phyloP scores from a whole-genome alignment of 2,329 filamentous ascomycete genomes.

The Diaporthe batatas region DNA sequence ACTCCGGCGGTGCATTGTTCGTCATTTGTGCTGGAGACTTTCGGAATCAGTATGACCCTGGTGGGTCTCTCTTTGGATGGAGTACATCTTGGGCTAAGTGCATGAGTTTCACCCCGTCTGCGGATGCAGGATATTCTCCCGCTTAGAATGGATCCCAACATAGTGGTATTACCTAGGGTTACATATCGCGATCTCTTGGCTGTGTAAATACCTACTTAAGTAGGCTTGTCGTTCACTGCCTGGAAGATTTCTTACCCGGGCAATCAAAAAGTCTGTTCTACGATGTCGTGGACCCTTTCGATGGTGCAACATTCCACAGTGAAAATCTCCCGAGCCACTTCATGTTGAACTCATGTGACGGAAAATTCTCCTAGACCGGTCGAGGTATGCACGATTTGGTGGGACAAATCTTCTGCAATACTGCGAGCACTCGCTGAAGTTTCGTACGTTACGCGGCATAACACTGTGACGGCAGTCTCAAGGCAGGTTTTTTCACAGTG shows the following conservation, averaged over 20 bases:
- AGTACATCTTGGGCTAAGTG: constrained; percentile 6
- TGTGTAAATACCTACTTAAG: neutral
- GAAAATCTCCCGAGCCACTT: constrained; percentile 30
- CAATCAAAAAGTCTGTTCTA: constrained; percentile 26
- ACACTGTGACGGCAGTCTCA: neutral
- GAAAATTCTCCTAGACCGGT: neutral
- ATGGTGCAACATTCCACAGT: neutral
- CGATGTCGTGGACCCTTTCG: neutral
- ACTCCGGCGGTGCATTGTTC: constrained; percentile 4
- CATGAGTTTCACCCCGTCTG: neutral
- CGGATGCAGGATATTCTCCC: neutral
- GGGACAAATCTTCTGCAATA: neutral
- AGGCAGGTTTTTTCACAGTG: neutral
- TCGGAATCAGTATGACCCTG: neutral
- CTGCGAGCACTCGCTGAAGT: neutral
- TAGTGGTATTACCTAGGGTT: neutral
- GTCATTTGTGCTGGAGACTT: neutral
- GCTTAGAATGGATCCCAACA: neutral
- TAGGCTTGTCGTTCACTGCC: neutral
- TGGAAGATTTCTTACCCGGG: neutral
- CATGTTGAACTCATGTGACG: constrained; percentile 28
- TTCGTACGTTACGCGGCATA: neutral
- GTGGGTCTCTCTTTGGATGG: neutral
- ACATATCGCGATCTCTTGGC: neutral
- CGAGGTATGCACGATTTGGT: neutral